Conservation (phyloP, 805 yeast genomes). For the Metschnikowia noctiluminum region DNA sequence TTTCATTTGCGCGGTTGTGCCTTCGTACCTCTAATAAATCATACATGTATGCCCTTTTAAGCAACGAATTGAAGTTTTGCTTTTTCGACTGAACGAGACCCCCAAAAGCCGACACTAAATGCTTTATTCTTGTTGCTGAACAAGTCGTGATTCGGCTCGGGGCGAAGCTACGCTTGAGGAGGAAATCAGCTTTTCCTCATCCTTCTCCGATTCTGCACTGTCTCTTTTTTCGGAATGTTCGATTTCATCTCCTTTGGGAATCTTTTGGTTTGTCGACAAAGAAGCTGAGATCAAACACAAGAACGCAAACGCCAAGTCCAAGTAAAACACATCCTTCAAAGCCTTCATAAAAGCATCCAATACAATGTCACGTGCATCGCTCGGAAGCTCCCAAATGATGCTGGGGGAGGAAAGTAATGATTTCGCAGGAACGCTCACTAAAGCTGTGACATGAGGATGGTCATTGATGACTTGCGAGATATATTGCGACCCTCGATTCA, state of each 20-base stretch:
- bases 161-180: neutral
- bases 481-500: slow-evolving; percentile 12
- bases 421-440: slow-evolving; percentile 5
- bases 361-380: slow-evolving; percentile 19
- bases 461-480: slow-evolving; percentile 6
- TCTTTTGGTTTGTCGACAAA: slow-evolving; percentile 14
- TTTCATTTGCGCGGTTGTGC: no score
- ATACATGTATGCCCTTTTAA: no score
- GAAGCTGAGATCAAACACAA: slow-evolving; percentile 13
- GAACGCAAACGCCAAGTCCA: slow-evolving; percentile 17
- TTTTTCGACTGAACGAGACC: no score
- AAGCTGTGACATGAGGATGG: slow-evolving; percentile 4
- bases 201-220: neutral
- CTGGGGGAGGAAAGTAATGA: slow-evolving; percentile 24
- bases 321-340: slow-evolving; percentile 16
- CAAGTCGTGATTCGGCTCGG: neutral
- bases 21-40: no score
- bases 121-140: neutral
- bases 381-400: slow-evolving; percentile 25
- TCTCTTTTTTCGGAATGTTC: slow-evolving; percentile 5
- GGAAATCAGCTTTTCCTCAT: neutral
- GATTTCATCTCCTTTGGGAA: slow-evolving; percentile 15
- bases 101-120: neutral
- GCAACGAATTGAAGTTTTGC: no score
- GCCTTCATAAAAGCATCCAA: slow-evolving; percentile 23